Conservation (phyloP, 495 filamentous ascomycete genomes). For the Baudoinia panamericana region DNA sequence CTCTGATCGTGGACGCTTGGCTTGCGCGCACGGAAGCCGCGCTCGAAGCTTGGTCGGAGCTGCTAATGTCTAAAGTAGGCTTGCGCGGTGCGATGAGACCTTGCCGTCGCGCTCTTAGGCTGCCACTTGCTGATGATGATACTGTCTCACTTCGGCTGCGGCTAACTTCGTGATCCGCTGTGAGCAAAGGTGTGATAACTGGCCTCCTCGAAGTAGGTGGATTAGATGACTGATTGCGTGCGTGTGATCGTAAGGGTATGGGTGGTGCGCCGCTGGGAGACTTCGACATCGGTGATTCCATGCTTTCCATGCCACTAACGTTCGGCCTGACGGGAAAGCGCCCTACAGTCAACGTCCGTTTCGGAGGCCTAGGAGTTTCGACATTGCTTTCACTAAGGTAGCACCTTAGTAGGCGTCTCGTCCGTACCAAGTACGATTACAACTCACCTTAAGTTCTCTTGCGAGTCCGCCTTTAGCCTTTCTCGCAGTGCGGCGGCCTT, state of each 20-base stretch:
- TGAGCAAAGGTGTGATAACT: slow-evolving; percentile 51
- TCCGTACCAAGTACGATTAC: background rate
- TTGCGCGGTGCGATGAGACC: slow-evolving; percentile 50
- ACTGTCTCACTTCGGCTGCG: slow-evolving; percentile 85
- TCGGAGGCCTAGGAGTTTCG: slow-evolving; percentile 66
- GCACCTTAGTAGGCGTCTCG: too few relatives aligned
- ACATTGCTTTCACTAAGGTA: slow-evolving; percentile 35
- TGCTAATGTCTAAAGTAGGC: slow-evolving; percentile 59
- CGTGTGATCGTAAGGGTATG: slow-evolving; percentile 64
- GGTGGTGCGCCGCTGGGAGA: slow-evolving; percentile 40
- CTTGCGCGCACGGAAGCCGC: slow-evolving; percentile 37
- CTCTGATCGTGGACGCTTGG: slow-evolving; percentile 11
- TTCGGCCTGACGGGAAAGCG: slow-evolving; percentile 78
- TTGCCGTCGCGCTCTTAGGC: slow-evolving; percentile 57
- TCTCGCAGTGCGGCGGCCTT: slow-evolving; percentile 40
- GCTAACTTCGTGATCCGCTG: slow-evolving; percentile 59
- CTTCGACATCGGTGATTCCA: slow-evolving; percentile 13
- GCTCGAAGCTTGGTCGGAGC: slow-evolving; percentile 57
- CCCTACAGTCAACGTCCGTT: slow-evolving; percentile 52
- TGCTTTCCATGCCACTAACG: slow-evolving; percentile 34
- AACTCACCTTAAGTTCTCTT: slow-evolving; percentile 38
- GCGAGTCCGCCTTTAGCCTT: slow-evolving; percentile 37
- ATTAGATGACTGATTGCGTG: slow-evolving; percentile 49
- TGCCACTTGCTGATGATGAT: slow-evolving; percentile 46
- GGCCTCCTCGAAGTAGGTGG: slow-evolving; percentile 38